Base-by-base conservation (phyloP, 225 moss, liverwort and hornwort species). In the Neckera pumila region DNA sequence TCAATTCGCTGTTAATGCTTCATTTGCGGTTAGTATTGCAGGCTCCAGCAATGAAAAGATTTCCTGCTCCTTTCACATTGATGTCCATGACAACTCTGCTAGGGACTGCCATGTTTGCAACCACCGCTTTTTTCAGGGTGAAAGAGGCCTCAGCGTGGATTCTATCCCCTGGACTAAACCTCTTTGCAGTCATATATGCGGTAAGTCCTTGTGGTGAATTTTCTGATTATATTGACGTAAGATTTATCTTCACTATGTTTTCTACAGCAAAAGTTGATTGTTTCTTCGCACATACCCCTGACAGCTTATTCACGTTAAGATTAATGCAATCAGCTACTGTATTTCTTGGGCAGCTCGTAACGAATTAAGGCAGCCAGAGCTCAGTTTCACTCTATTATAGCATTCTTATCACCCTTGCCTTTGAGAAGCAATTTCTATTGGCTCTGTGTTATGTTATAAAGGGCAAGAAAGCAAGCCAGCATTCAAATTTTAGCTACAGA, bases 41-140 rank as follows among this genome's bases (percentile, higher is more conserved):
- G 93, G 25, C 91, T 76, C 82, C 90, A 71, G 86, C 94, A 40
- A 69, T 97, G 88, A 92, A 76, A 86, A 90, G 92, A 76, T 95
- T 92, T 61, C 98, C 97, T 66, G 96, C 98, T 62, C 95, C 97
- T 15, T 91, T 95, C 66, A 95, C 98, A 3, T 80, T 98, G 38
- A 87, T 95, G 81, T 74, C 95, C 28, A 86, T 92, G 13, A 62
- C 93, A 42, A 74, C 92, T 56, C 81, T 92, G 74, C 83, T 94
- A 7, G 98, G 96, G 65, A 88, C 90, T 60, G 42, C 86, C 40
- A 89, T 96, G 83, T 92, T 98, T 40, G 87, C 94, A 59, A 49
- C 82, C 74, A 93, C 96, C 49, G 90, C 93, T 30, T 56, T 76
- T 60, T 92, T 93, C 54, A 95, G 92, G 73, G 89, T 96, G 40